Conservation (phyloP, 768 basidiomycete genomes). For the Hypholoma sublateritium region DNA sequence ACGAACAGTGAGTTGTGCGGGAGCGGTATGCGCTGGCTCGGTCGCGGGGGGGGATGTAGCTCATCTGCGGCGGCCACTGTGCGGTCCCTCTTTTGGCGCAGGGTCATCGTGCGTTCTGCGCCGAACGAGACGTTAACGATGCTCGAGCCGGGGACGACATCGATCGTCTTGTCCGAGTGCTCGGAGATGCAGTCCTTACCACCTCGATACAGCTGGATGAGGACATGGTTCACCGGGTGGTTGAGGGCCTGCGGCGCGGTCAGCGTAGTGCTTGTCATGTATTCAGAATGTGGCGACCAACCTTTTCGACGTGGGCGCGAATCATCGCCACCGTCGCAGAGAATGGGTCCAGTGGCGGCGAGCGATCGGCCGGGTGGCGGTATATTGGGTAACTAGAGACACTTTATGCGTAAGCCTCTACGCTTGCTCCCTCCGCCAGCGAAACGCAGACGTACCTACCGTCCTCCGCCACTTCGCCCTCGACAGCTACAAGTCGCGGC, state of each 20-base stretch:
- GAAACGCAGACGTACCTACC: conserved; percentile 31
- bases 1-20: conserved; percentile 86
- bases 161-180: conserved; percentile 86
- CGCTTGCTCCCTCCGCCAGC: neutral
- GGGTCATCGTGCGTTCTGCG: conserved; percentile 73
- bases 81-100: conserved; percentile 62
- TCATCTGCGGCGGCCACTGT: no score
- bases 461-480: conserved; percentile 34
- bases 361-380: conserved; percentile 80
- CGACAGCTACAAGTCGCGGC: conserved; percentile 35
- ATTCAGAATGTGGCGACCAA: conserved; percentile 6
- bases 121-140: conserved; percentile 84
- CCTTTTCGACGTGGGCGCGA: conserved; percentile 58
- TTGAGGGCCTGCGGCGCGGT: conserved; percentile 27
- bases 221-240: conserved; percentile 80
- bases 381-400: conserved; percentile 67
- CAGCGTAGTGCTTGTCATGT: neutral
- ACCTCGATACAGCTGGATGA: conserved; percentile 78
- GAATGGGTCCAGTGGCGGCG: conserved; percentile 66
- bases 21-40: conserved; percentile 64
- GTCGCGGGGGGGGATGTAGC: conserved; percentile 27
- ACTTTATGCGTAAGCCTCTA: neutral
- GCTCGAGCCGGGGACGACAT: conserved; percentile 69
- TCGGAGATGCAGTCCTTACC: conserved; percentile 85
- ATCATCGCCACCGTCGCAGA: conserved; percentile 68